phyloP scores from a whole-genome alignment of 139 green algal genomes.

The Tetradesmus lagerheimii region DNA sequence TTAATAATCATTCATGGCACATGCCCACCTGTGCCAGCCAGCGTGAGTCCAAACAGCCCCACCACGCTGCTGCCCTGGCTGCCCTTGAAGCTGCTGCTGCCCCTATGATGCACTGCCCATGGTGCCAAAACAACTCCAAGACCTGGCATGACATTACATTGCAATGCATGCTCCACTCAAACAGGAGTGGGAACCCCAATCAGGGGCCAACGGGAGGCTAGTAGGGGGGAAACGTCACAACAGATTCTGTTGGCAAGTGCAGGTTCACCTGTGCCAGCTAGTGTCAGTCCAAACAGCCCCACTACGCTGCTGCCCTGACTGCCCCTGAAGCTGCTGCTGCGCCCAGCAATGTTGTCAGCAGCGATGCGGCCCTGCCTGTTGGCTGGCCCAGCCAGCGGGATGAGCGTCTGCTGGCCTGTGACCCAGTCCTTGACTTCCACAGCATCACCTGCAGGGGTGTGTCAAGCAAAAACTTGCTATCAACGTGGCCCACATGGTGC shows the following conservation, averaged over 20 bases:
- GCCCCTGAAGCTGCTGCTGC: conserved; percentile 56
- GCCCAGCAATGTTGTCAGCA: conserved; percentile 60
- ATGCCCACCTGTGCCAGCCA: background rate
- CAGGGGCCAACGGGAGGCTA: no score
- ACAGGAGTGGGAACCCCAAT: no score
- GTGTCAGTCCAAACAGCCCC: conserved; percentile 59
- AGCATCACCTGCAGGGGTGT: conserved; percentile 54
- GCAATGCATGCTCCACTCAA: no score
- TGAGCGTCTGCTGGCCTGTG: conserved; percentile 56
- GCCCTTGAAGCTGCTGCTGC: conserved; percentile 55
- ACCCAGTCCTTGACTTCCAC: conserved; percentile 66
- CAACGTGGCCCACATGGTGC: no score
- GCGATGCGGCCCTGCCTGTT: conserved; percentile 56
- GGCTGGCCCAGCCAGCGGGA: conserved; percentile 66
- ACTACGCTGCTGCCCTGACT: conserved; percentile 65
- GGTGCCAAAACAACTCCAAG: no score
- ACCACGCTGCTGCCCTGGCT: conserved; percentile 65
- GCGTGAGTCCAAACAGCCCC: conserved; percentile 59
- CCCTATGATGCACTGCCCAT: no score
- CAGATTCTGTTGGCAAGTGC: no score
- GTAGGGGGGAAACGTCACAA: no score
- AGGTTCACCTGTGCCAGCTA: conserved; percentile 56
- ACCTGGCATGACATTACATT: no score
- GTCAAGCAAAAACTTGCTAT: no score
- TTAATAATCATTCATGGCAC: no score